Evolutionary conservation across 306 rosid species (phyloP).

Genomic region (Psophocarpus tetragonolobus): DNA sequence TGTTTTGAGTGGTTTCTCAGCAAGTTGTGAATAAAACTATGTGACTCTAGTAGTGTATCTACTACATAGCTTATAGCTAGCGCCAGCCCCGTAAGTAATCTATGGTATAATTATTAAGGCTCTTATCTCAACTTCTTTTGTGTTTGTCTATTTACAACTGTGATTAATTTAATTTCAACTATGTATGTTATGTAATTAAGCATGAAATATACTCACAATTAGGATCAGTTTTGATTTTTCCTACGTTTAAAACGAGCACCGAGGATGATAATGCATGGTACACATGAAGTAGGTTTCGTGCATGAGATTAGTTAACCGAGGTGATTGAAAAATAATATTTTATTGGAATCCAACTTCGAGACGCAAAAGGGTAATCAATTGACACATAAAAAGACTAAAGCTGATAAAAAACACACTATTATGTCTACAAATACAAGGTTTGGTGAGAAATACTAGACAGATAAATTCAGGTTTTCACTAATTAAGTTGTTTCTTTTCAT

Average conservation of each 20-base stretch:
- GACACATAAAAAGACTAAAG: neutral
- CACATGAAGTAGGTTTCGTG: constrained; percentile 47
- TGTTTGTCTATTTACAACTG: neutral
- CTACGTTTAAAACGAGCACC: neutral
- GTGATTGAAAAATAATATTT: constrained; percentile 25
- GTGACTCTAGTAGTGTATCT: constrained; percentile 38
- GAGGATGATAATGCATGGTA: constrained; percentile 33
- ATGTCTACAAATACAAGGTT: neutral
- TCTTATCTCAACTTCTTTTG: constrained; percentile 26
- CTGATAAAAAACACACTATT: neutral
- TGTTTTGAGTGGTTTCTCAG: constrained; percentile 27
- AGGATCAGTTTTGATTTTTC: neutral
- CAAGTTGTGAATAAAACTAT: constrained; percentile 66
- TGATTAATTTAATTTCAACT: neutral
- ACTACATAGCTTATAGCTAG: no score
- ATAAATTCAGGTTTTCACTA: neutral
- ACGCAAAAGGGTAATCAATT: constrained; percentile 37
- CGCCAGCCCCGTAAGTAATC: constrained; percentile 1
- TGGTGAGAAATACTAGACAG: neutral
- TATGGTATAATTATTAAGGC: constrained; percentile 31
- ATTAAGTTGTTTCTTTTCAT: neutral
- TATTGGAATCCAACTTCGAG: constrained; percentile 25
- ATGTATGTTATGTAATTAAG: neutral
- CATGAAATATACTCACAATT: neutral
- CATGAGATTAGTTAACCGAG: constrained; percentile 38